Conservation (phyloP, 129 eudicot genomes). For the Flaveria robusta region DNA sequence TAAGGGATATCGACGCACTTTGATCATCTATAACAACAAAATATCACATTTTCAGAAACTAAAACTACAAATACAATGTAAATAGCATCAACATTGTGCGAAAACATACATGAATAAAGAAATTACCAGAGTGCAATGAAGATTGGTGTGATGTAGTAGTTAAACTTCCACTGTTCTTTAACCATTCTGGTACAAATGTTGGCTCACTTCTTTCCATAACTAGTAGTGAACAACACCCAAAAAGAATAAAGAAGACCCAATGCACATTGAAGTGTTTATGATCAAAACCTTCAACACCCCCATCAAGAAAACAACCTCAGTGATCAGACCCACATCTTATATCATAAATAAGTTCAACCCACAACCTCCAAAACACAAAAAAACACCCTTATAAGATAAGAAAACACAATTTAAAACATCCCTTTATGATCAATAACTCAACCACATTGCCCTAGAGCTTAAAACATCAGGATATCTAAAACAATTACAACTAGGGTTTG, state of each 20-base stretch:
- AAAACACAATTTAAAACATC: constrained; percentile 17
- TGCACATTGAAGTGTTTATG: constrained; percentile 10
- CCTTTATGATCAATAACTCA: constrained; percentile 17
- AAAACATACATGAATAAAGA: neutral
- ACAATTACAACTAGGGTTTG: constrained; percentile 24
- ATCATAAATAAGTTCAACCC: constrained; percentile 19
- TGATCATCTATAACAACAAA: constrained; percentile 55
- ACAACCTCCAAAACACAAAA: neutral
- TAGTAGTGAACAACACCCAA: constrained; percentile 49
- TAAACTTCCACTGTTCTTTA: constrained; percentile 63
- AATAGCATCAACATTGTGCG: neutral
- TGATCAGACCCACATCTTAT: constrained; percentile 25
- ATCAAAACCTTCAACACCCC: constrained; percentile 12
- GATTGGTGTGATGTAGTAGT: constrained; percentile 33
- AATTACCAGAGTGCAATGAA: constrained; percentile 51
- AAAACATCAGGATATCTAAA: constrained; percentile 5
- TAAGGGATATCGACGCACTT: constrained; percentile 39
- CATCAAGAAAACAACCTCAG: neutral
- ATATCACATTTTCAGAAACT: neutral
- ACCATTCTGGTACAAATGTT: constrained; percentile 89
- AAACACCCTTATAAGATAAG: constrained; percentile 22
- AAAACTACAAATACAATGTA: neutral
- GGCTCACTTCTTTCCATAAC: constrained; percentile 95
- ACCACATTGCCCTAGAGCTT: constrained; percentile 17
- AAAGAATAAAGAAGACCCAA: constrained; percentile 22